A percentile compares a stretch with the other conserved stretches of the same genome.
Evolutionary conservation across 257 asterid genomes (phyloP).

Genomic region (Salvia splendens): DNA sequence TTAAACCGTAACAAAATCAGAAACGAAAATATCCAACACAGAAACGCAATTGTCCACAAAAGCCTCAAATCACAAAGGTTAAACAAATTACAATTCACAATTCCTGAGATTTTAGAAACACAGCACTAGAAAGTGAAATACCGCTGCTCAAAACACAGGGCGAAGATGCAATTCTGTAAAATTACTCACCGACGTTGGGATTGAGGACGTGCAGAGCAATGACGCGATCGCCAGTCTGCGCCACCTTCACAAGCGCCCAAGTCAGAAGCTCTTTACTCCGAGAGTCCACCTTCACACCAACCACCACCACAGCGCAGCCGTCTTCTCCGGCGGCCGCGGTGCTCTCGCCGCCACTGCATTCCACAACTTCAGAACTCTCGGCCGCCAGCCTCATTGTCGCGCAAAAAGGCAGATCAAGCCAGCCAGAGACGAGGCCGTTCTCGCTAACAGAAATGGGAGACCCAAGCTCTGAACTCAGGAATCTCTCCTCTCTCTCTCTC

Average conservation of each 20-base stretch:
- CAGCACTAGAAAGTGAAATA: neutral
- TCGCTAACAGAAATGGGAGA: conserved; percentile 4
- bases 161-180: neutral
- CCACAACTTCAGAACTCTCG: conserved; percentile 29
- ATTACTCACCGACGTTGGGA: conserved; percentile 60
- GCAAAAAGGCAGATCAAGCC: conserved; percentile 30
- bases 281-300: conserved; percentile 73
- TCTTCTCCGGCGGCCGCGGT: conserved; percentile 24
- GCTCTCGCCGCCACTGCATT: conserved; percentile 37
- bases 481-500: conserved; percentile 12
- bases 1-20: conserved; percentile 10
- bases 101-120: neutral
- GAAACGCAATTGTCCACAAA: conserved; percentile 13
- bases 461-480: conserved; percentile 17
- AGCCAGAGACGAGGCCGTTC: conserved; percentile 28
- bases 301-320: conserved; percentile 63
- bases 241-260: conserved; percentile 85
- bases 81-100: neutral
- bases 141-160: neutral
- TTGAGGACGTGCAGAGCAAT: conserved; percentile 76
- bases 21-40: conserved; percentile 13
- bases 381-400: conserved; percentile 41
- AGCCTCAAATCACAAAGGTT: conserved; percentile 6
- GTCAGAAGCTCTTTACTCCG: conserved; percentile 80
- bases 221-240: conserved; percentile 78